phyloP scores from a whole-genome alignment of 768 basidiomycete species.

The Rhizopogon roseolus region DNA sequence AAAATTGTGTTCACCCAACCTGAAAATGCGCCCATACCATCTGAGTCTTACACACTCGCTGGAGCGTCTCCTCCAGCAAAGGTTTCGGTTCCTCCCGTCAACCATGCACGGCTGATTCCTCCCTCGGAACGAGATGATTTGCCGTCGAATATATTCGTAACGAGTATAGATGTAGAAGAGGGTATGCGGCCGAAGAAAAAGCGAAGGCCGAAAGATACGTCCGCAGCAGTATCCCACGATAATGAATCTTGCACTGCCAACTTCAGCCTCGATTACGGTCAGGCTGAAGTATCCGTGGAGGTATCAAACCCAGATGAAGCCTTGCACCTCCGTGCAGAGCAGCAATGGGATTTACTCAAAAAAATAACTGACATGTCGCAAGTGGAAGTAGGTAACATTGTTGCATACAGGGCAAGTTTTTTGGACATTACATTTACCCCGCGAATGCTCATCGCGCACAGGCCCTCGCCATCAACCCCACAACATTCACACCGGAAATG shows the following conservation, averaged over 20 bases:
- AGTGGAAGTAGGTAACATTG: conserved; percentile 24
- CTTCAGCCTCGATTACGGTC: conserved; percentile 14
- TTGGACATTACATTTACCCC: background rate
- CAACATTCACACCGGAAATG: conserved; percentile 56
- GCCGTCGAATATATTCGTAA: conserved; percentile 64
- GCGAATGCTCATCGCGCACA: conserved; percentile 17
- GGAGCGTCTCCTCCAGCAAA: conserved; percentile 3
- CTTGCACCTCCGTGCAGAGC: conserved; percentile 10
- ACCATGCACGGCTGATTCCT: conserved; percentile 42
- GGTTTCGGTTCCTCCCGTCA: background rate
- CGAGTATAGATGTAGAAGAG: conserved; percentile 66
- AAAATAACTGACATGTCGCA: conserved; percentile 21
- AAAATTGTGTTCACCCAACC: conserved; percentile 51
- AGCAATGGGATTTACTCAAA: conserved; percentile 14
- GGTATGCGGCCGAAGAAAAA: conserved; percentile 30
- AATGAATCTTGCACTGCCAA: conserved; percentile 1
- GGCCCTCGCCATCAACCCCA: conserved; percentile 56
- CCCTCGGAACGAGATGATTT: conserved; percentile 59
- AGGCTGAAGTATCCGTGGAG: background rate
- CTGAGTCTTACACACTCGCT: conserved; percentile 1
- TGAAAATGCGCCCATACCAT: conserved; percentile 1
- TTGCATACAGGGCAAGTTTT: conserved; percentile 47
- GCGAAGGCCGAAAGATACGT: conserved; percentile 16
- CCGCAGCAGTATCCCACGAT: conserved; percentile 9
- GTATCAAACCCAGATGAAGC: background rate